phyloP scores from a whole-genome alignment of 208 protist genomes.

The Willaertia magna region DNA sequence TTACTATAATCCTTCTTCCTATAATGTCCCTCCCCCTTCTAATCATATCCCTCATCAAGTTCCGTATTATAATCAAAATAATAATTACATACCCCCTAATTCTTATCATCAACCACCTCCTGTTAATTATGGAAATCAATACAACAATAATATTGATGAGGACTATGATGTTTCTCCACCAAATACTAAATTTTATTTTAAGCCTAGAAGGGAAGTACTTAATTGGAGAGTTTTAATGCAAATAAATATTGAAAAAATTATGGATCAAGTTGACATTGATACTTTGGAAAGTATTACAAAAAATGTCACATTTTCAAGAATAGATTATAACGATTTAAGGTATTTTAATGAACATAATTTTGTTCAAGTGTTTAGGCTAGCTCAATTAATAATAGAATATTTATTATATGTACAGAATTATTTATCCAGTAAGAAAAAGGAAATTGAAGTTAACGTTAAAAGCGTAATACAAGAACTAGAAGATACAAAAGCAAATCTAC shows the following conservation, averaged over 20 bases:
- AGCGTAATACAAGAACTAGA: background rate
- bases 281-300: slow-evolving; percentile 4
- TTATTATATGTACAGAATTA: slow-evolving; percentile 5
- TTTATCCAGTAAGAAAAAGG: background rate
- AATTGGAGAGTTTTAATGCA: background rate
- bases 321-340: slow-evolving; percentile 1
- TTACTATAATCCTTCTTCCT: too few relatives aligned
- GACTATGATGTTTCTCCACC: background rate
- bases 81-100: background rate
- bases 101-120: background rate
- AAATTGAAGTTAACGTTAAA: background rate
- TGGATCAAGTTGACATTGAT: slow-evolving; percentile 5
- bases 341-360: slow-evolving; percentile 4
- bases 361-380: background rate
- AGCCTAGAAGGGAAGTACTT: background rate
- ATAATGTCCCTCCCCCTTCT: background rate
- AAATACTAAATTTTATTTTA: background rate
- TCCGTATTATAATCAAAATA: too few relatives aligned
- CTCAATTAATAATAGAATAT: slow-evolving; percentile 10
- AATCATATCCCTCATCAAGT: background rate
- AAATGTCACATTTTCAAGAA: background rate
- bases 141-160: background rate
- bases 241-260: background rate
- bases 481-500: background rate
- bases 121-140: background rate